Conservation (phyloP, 1,284 basidiomycete genomes). For the Rhodotorula sp. region DNA sequence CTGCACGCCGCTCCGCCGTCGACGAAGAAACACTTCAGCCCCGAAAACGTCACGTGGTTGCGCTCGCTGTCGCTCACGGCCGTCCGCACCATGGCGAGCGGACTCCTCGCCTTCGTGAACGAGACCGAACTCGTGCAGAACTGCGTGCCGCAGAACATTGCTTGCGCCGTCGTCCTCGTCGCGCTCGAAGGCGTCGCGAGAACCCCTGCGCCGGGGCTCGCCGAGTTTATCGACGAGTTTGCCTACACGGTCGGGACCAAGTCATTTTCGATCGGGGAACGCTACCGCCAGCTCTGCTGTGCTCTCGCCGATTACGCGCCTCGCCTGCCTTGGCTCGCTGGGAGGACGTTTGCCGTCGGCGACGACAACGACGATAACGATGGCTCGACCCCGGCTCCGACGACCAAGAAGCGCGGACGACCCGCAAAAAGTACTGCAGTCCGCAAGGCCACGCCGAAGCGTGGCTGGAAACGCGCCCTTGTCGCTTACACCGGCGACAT, state of each 20-base stretch:
- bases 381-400: neutral
- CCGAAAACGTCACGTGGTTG: slow-evolving; percentile 51
- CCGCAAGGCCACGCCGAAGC: neutral
- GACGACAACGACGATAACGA: neutral
- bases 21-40: slow-evolving; percentile 42
- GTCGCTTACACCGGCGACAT: slow-evolving; percentile 26
- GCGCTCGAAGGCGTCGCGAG: slow-evolving; percentile 65
- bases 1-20: slow-evolving; percentile 14
- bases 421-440: neutral
- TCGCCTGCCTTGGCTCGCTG: slow-evolving; percentile 61
- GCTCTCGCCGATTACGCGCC: slow-evolving; percentile 61
- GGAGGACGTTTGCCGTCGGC: neutral
- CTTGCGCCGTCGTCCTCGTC: slow-evolving; percentile 65
- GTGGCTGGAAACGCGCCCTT: slow-evolving; percentile 8
- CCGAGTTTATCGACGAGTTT: slow-evolving; percentile 59
- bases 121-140: slow-evolving; percentile 51
- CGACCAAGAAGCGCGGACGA: slow-evolving; percentile 1
- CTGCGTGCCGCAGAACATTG: slow-evolving; percentile 44
- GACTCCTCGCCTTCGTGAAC: slow-evolving; percentile 58
- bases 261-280: slow-evolving; percentile 60
- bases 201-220: slow-evolving; percentile 58
- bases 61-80: slow-evolving; percentile 52
- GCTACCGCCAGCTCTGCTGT: slow-evolving; percentile 65
- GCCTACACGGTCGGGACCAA: slow-evolving; percentile 57
- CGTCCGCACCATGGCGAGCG: slow-evolving; percentile 59